Evolutionary conservation across 179 eudicot species (phyloP), one percentile per base, ranked within the genome.

Genomic region (Actinidia polygama): DNA sequence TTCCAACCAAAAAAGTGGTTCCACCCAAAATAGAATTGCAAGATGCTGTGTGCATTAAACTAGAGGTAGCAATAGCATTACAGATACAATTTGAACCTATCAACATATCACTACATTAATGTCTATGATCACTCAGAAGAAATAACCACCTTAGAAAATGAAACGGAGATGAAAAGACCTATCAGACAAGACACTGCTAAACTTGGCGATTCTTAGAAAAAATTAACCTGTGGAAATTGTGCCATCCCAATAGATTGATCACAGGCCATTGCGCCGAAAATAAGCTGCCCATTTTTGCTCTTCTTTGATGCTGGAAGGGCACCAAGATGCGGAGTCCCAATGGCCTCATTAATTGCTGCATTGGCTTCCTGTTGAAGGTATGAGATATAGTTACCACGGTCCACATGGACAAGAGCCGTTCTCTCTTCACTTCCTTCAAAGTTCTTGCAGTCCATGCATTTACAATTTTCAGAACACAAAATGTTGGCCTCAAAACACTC

Each of bases 381-480:
- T 75, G 89, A 87, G 77, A 94, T 86, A 86, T 88, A 90, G 86
- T 89, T 92, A 72, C 90, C 91, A 89, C 91, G 94, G 70, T 94
- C 97, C 73, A 95, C 98, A 88, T 94, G 95, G 82, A 91, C 92
- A 63, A 97, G 90, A 86, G 98, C 94, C 79, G 88, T 93, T 55
- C 98, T 88, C 85, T 97, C 99, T 92, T 97, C 98, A 88, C 98
- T 97, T 79, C 98, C 98, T 88, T 97, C 99, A 80, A 86, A 95
- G 80, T 97, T 97, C 80, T 97, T 95, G 93, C 99, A 97, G 88
- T 97, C 99, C 82, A 94, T 82, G 90, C 99, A 97, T 85, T 91
- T 95, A 82, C 99, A 97, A 79, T 95, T 93, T 40, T 97, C 98
- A 78, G 99, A 97, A 89, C 99, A 97, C 49, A 95, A 90, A 85